phyloP scores from a whole-genome alignment of 148 eudicot genomes.

The Heliamphora exappendiculata region DNA sequence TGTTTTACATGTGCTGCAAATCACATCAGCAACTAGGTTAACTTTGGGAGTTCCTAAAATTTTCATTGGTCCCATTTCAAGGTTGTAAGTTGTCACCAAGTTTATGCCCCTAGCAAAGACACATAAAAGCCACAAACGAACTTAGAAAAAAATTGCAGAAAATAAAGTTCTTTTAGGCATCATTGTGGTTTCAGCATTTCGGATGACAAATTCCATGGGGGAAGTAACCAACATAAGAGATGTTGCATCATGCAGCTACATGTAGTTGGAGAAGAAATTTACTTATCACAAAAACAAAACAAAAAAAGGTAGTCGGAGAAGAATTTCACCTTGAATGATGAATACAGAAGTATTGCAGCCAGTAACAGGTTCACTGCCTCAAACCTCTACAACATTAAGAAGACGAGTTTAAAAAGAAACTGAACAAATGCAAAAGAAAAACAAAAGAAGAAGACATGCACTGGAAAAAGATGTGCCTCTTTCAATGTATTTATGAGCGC shows the following conservation, averaged over 20 bases:
- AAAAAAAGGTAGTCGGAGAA: slow-evolving; percentile 2
- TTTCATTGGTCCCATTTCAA: not conserved
- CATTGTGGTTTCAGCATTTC: not conserved
- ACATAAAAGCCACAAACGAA: not conserved
- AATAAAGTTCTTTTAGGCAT: not conserved
- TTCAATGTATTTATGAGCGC: not conserved
- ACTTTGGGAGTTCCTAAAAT: not conserved
- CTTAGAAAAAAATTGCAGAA: not conserved
- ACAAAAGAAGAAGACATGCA: not conserved
- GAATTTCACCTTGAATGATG: slow-evolving; percentile 73
- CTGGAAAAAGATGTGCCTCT: not conserved
- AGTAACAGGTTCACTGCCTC: slow-evolving; percentile 80
- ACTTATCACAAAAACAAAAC: too few relatives aligned
- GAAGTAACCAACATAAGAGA: not conserved
- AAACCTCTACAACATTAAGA: slow-evolving; percentile 50
- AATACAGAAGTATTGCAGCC: slow-evolving; percentile 78
- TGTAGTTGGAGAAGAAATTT: slow-evolving; percentile 6
- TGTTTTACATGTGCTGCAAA: not conserved
- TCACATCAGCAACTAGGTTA: not conserved
- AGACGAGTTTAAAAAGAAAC: not conserved
- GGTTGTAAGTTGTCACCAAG: not conserved
- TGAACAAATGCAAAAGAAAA: slow-evolving; percentile 2
- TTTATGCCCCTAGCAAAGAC: not conserved
- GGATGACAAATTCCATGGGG: not conserved
- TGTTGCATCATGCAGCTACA: not conserved